Base-by-base conservation (phyloP, 768 basidiomycete genomes). In the Hemileccinum rubropunctum region DNA sequence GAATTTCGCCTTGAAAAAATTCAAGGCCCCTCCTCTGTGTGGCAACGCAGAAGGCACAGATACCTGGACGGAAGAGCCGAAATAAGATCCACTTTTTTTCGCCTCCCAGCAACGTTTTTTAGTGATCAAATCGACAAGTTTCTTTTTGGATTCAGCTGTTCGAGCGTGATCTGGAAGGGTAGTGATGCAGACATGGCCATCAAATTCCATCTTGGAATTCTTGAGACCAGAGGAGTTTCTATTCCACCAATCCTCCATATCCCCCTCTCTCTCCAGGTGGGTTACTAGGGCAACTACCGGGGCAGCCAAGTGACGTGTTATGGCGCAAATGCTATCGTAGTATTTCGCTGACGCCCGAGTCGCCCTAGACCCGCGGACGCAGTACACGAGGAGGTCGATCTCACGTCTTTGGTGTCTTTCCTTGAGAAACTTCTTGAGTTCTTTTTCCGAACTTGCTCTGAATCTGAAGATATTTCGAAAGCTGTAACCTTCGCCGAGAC, bases 381-480 rank as follows among this genome's bases (percentile, higher is more conserved):
- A 68, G 48, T 61, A 75, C 1, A 76, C 63, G 11, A 77, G 69
- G 34, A 77, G 71, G 58, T 62, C 67, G 18, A 76, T 57, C 7
- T 73, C 72, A 1, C 43, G 53, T 15, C 15, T 47, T 11, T 17
- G n/a, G 15, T 62, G 53, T 6, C 59, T 57, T 42, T 62, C 52
- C 30, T 56, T 42, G 15, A 65, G 55, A 20, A 65, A 49, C 17
- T 45, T 54, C 41, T 57, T 57, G 26, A 67, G 44, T 4, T 54
- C 51, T 40, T 44, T 52, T 35, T 57, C 54, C 2, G 68, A 51
- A 18, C 35, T 18, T 2, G 17, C 28, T 14, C 42, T 12, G 14
- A 60, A 53, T 28, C 43, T 15, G 10, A 60, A 52, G 10, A 63
- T 4, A n/a, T 7, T 15, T 30, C 4, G 52, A 48, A 64, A 46